Evolutionary conservation across 2,329 filamentous ascomycete genomes (phyloP).

Genomic region (Scopulariopsis brevicaulis): DNA sequence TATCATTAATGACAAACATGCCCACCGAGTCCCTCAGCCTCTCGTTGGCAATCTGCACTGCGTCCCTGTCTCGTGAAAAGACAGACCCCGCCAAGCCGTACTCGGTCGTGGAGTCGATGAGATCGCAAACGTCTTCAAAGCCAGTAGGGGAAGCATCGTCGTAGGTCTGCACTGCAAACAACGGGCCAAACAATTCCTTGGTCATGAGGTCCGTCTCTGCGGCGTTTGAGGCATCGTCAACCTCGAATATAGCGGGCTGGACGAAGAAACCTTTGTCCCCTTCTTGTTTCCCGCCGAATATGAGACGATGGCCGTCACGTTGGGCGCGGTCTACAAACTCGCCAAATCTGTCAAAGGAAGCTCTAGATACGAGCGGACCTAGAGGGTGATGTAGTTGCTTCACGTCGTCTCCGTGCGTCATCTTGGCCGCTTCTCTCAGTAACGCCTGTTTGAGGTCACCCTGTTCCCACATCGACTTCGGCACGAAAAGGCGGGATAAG

Average conservation of each 20-base stretch:
- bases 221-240: not conserved
- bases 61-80: not conserved
- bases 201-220: not conserved
- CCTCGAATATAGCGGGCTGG: not conserved
- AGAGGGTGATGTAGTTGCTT: not conserved
- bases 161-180: not conserved
- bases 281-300: not conserved
- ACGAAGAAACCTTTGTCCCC: not conserved
- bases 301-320: not conserved
- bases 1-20: slow-evolving; percentile 1
- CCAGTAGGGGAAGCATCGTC: not conserved
- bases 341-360: not conserved
- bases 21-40: slow-evolving; percentile 1
- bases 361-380: not conserved
- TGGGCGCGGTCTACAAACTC: not conserved
- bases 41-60: not conserved
- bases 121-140: not conserved
- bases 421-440: not conserved
- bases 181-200: not conserved
- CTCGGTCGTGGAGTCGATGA: not conserved
- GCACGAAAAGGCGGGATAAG: not conserved
- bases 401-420: not conserved
- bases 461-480: not conserved
- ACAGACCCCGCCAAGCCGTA: not conserved
- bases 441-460: not conserved